Evolutionary conservation across 148 eudicot genomes (phyloP).

Genomic region (Cornus suecica): DNA sequence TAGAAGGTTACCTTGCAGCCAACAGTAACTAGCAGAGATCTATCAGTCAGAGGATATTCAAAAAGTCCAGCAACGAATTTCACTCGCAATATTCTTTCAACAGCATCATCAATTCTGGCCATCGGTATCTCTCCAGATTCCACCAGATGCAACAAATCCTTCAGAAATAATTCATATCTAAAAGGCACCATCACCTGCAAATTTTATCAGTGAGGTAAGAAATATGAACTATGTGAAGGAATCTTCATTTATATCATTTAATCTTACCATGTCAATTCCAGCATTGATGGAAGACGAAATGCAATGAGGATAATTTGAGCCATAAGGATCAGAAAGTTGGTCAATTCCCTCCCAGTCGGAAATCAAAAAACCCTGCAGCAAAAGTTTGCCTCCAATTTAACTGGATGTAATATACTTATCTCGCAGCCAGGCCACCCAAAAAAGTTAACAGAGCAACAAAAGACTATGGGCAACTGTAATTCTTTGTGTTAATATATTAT

Average conservation of each 20-base stretch:
- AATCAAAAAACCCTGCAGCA: slow-evolving; percentile 79
- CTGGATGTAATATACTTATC: not conserved
- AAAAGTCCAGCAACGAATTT: slow-evolving; percentile 85
- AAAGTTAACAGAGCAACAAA: not conserved
- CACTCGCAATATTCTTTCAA: slow-evolving; percentile 83
- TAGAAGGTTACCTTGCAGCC: slow-evolving; percentile 77
- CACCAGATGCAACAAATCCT: slow-evolving; percentile 60
- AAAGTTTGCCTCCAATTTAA: not conserved
- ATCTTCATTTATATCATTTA: not conserved
- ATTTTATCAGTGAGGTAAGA: slow-evolving; percentile 4
- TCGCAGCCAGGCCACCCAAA: not conserved
- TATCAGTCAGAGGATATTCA: slow-evolving; percentile 75
- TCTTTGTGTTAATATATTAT: not conserved
- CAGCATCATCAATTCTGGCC: slow-evolving; percentile 93
- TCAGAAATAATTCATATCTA: slow-evolving; percentile 56
- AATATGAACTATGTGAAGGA: not conserved
- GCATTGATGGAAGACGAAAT: slow-evolving; percentile 61
- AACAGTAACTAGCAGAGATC: slow-evolving; percentile 66
- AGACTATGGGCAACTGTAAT: not conserved
- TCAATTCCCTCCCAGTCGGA: slow-evolving; percentile 94
- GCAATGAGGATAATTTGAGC: slow-evolving; percentile 61
- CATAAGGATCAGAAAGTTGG: slow-evolving; percentile 52
- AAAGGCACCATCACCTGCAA: slow-evolving; percentile 89
- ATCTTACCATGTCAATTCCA: slow-evolving; percentile 92
- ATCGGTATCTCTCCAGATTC: slow-evolving; percentile 73